These are phyloP conservation scores for Serendipita sp. DNA, from an alignment of 768 basidiomycete species.

Conservation along the genomic window DNA sequence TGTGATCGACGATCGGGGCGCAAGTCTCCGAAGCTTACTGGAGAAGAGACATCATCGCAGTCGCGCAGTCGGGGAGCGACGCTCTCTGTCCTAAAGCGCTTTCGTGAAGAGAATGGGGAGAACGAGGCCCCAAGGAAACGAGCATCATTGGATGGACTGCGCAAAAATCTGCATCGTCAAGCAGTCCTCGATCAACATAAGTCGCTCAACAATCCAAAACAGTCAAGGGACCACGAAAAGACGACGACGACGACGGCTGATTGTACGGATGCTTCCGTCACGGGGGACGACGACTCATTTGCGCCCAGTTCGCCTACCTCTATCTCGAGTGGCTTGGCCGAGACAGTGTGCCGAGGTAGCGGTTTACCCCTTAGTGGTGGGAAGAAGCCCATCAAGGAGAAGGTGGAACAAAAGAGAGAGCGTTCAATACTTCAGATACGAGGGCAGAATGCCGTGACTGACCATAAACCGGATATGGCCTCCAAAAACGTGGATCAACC, in stretches of 20 bases:
- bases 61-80: not conserved
- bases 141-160: not conserved
- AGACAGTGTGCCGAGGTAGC: not conserved
- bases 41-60: not conserved
- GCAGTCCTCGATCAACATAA: not conserved
- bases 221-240: not conserved
- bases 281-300: not conserved
- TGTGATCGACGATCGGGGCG: not conserved
- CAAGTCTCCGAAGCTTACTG: not conserved
- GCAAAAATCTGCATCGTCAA: not conserved
- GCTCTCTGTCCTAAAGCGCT: not conserved
- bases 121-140: constrained; percentile 1
- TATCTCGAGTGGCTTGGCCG: not conserved
- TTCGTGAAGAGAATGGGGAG: not conserved
- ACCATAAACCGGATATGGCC: too few relatives aligned
- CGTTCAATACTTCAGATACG: too few relatives aligned
- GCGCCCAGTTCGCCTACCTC: not conserved
- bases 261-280: not conserved
- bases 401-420: too few relatives aligned
- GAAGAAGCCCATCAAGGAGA: too few relatives aligned
- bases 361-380: not conserved
- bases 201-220: not conserved
- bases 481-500: too few relatives aligned
- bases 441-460: too few relatives aligned
- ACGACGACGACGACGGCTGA: not conserved